These are phyloP conservation scores for Talaromyces piceae DNA, from an alignment of 2,329 filamentous ascomycete species.

Conservation along the genomic window DNA sequence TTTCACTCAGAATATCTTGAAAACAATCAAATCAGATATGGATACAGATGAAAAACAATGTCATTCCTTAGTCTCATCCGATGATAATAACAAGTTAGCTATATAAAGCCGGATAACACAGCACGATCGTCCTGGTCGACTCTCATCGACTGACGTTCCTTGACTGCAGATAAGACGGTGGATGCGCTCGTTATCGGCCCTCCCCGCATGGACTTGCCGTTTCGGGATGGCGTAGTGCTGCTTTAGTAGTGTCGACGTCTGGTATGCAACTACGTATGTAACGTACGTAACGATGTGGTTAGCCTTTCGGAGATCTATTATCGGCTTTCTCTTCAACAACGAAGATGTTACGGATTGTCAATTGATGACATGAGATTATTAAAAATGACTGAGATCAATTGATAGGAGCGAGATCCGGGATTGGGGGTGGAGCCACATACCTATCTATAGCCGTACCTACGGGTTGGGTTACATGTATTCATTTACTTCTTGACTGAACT, in stretches of 20 bases:
- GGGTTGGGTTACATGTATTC: too few relatives aligned
- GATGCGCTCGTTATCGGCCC: slow-evolving; percentile 2
- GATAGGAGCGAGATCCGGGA: not conserved
- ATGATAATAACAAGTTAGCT: too few relatives aligned
- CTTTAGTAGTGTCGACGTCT: not conserved
- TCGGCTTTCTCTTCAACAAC: too few relatives aligned
- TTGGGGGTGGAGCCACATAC: too few relatives aligned
- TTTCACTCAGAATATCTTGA: not conserved
- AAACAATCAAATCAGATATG: not conserved
- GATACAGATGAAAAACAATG: not conserved
- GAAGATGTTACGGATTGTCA: too few relatives aligned
- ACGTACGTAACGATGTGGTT: too few relatives aligned
- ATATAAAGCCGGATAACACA: not conserved
- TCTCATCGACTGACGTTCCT: not conserved
- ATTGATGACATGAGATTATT: not conserved
- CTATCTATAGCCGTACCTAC: too few relatives aligned
- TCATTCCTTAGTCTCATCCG: too few relatives aligned
- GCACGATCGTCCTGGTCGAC: not conserved
- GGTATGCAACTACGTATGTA: not conserved
- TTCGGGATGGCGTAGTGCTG: slow-evolving; percentile 2
- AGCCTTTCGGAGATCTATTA: not conserved
- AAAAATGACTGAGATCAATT: too few relatives aligned
- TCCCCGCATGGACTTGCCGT: slow-evolving; percentile 6
- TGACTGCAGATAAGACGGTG: not conserved
- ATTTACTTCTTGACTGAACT: too few relatives aligned